Evolutionary conservation across 108 stramenopile genomes (phyloP).

Genomic region (Cyclotella kingstonii): DNA sequence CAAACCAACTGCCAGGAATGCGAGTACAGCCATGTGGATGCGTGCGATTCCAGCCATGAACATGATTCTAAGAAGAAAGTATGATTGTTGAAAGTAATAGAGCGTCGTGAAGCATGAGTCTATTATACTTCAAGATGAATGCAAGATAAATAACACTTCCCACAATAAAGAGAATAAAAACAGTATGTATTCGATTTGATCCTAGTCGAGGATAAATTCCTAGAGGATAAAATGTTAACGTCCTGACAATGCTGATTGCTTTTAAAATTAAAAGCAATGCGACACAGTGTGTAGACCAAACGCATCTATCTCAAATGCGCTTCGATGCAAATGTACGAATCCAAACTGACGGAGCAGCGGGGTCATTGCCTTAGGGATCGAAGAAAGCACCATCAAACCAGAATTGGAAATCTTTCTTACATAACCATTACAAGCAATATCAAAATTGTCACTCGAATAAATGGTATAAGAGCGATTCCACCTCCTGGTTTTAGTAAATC

Average conservation of each 20-base stretch:
- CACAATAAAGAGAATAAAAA: too few relatives aligned
- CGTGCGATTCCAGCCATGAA: constrained; percentile 65
- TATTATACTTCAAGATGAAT: too few relatives aligned
- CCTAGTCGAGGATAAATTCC: too few relatives aligned
- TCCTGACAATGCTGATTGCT: too few relatives aligned
- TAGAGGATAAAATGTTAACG: too few relatives aligned
- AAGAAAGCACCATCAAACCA: background rate
- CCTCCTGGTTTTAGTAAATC: constrained; percentile 83
- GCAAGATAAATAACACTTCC: too few relatives aligned
- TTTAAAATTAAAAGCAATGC: too few relatives aligned
- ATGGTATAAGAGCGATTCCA: constrained; percentile 81
- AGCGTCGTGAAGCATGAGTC: too few relatives aligned
- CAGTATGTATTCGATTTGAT: too few relatives aligned
- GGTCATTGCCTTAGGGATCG: background rate
- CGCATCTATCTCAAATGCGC: too few relatives aligned
- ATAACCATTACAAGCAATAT: constrained; percentile 59
- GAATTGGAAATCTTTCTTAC: constrained; percentile 12
- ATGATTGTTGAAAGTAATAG: background rate
- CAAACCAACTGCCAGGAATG: constrained; percentile 63
- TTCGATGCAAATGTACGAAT: too few relatives aligned
- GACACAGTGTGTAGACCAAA: too few relatives aligned
- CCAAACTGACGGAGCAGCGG: background rate
- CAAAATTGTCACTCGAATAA: constrained; percentile 70
- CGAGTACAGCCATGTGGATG: constrained; percentile 85
- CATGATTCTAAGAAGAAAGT: constrained; percentile 25